Conservation (phyloP, 208 protist species). For the Naegleria fowleri region DNA sequence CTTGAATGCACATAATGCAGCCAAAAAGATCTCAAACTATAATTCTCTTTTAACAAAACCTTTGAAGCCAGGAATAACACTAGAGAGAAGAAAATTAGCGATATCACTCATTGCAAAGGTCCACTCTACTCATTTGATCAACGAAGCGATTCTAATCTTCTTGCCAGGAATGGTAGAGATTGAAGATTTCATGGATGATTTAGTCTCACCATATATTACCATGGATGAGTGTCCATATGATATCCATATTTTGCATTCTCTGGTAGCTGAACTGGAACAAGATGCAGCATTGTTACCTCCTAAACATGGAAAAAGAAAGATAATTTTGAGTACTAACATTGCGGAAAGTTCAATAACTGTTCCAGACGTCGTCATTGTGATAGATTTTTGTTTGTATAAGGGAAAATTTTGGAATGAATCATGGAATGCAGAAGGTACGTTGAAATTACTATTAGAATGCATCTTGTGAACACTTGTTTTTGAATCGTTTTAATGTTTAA, state of each 20-base stretch:
- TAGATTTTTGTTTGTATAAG: constrained; percentile 91
- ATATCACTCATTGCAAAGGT: not conserved
- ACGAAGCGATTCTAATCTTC: constrained; percentile 89
- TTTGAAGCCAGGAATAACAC: not conserved
- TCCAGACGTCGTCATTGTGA: constrained; percentile 82
- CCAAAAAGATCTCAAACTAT: not conserved
- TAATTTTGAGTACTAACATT: constrained; percentile 93
- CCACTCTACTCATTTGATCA: constrained; percentile 65
- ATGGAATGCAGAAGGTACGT: constrained; percentile 43
- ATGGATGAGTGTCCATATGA: constrained; percentile 54
- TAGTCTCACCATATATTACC: constrained; percentile 59
- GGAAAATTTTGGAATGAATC: constrained; percentile 57
- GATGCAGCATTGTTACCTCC: constrained; percentile 78
- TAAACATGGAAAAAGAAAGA: constrained; percentile 76
- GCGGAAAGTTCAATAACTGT: constrained; percentile 97
- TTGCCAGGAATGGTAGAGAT: constrained; percentile 91
- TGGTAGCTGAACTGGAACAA: constrained; percentile 78
- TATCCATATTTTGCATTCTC: constrained; percentile 83
- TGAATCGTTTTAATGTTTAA: too few species aligned
- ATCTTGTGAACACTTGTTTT: not conserved
- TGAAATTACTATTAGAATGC: not conserved
- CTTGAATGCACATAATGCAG: too few species aligned
- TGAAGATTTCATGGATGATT: constrained; percentile 66
- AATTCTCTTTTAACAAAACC: not conserved
- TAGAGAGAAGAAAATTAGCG: not conserved